Evolutionary conservation across 1,284 basidiomycete genomes (phyloP).

Genomic region (Quambalaria eucalypti): DNA sequence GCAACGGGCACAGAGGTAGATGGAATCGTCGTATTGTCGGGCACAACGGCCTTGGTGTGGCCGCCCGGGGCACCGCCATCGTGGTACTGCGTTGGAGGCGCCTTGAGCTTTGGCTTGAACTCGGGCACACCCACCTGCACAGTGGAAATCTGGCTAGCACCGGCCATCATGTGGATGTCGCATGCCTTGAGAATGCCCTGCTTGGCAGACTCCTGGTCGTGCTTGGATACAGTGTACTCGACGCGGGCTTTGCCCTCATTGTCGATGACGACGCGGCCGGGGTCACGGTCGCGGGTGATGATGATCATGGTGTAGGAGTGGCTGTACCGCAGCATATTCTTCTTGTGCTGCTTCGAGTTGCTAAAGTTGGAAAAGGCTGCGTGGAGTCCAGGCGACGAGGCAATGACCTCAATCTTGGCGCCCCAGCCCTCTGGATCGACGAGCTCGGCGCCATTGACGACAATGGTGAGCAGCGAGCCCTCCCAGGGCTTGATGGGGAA

Average conservation of each 20-base stretch:
- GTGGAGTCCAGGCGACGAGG: constrained; percentile 47
- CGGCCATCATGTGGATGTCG: constrained; percentile 48
- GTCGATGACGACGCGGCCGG: constrained; percentile 48
- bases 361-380: constrained; percentile 46
- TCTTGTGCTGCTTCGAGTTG: constrained; percentile 47
- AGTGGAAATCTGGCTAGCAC: constrained; percentile 49
- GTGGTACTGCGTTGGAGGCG: not conserved
- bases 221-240: constrained; percentile 47
- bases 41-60: constrained; percentile 16
- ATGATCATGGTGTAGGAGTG: constrained; percentile 43
- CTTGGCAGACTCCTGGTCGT: constrained; percentile 46
- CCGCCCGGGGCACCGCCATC: not conserved
- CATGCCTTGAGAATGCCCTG: constrained; percentile 47
- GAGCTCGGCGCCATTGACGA: constrained; percentile 41
- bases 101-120: constrained; percentile 8
- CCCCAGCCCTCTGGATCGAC: constrained; percentile 44
- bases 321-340: constrained; percentile 41
- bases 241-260: constrained; percentile 44
- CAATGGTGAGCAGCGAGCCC: constrained; percentile 51
- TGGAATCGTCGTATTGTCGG: constrained; percentile 33
- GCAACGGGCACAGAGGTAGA: constrained; percentile 27
- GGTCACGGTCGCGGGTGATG: constrained; percentile 42
- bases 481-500: constrained; percentile 50
- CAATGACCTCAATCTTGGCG: constrained; percentile 51
- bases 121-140: constrained; percentile 41